Percentiles rank a stretch among this genome's conserved stretches.
phyloP scores from a whole-genome alignment of 2,329 filamentous ascomycete species.

The Cytospora paraplurivora region DNA sequence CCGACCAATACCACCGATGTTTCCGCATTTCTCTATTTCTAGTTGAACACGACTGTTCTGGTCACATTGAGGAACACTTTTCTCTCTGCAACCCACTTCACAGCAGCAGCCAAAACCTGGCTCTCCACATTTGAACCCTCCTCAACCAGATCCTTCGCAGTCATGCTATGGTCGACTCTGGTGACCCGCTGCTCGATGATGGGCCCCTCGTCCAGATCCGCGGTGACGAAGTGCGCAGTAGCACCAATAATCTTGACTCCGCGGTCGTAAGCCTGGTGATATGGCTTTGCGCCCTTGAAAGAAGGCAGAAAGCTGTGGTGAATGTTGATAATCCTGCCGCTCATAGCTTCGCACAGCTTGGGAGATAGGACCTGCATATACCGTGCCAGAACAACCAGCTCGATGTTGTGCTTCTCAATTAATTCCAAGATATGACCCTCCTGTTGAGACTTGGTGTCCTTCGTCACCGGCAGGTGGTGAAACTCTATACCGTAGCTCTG shows the following conservation, averaged over 20 bases:
- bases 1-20: not conserved
- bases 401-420: slow-evolving; percentile 67
- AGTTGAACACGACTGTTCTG: slow-evolving; percentile 77
- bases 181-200: slow-evolving; percentile 86
- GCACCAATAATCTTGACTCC: slow-evolving; percentile 89
- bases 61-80: slow-evolving; percentile 75
- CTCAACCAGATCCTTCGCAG: slow-evolving; percentile 73
- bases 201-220: slow-evolving; percentile 81
- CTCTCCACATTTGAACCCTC: slow-evolving; percentile 84
- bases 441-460: slow-evolving; percentile 75
- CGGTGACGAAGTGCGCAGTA: slow-evolving; percentile 83
- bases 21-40: slow-evolving; percentile 17
- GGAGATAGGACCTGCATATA: slow-evolving; percentile 89
- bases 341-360: slow-evolving; percentile 74
- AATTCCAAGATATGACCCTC: slow-evolving; percentile 72
- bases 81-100: slow-evolving; percentile 82
- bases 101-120: slow-evolving; percentile 77
- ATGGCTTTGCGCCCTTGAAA: slow-evolving; percentile 87
- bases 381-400: slow-evolving; percentile 77
- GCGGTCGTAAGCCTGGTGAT: slow-evolving; percentile 83
- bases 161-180: slow-evolving; percentile 75
- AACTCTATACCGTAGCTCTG: slow-evolving; percentile 76
- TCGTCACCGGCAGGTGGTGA: slow-evolving; percentile 77
- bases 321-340: slow-evolving; percentile 87
- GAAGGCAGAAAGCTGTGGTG: slow-evolving; percentile 84